phyloP scores from a whole-genome alignment of 495 filamentous ascomycete genomes.

The Podospora appendiculata region DNA sequence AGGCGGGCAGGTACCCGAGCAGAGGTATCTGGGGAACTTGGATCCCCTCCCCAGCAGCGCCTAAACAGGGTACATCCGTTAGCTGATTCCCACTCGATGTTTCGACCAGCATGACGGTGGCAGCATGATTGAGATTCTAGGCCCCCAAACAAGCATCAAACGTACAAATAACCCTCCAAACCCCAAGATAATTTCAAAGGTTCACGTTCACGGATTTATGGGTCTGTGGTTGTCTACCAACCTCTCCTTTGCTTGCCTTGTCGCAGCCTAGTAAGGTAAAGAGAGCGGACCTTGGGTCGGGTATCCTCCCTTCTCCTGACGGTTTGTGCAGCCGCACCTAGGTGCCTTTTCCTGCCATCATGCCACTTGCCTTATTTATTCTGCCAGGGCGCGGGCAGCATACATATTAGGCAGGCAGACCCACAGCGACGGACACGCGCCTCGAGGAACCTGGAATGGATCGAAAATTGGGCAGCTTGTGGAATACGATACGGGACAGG shows the following conservation, averaged over 20 bases:
- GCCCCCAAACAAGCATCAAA: slow-evolving; percentile 43
- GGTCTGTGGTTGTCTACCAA: too few relatives aligned
- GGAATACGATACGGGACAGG: too few relatives aligned
- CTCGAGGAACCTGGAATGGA: too few relatives aligned
- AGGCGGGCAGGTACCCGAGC: neutral
- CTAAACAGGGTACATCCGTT: slow-evolving; percentile 8
- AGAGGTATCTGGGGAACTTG: slow-evolving; percentile 9
- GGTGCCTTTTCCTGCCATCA: too few relatives aligned
- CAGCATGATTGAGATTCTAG: slow-evolving; percentile 22
- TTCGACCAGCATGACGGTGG: slow-evolving; percentile 28
- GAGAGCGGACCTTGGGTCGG: too few relatives aligned
- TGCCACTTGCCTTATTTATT: too few relatives aligned
- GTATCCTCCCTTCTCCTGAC: too few relatives aligned
- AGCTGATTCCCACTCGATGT: slow-evolving; percentile 16
- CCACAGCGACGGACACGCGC: too few relatives aligned
- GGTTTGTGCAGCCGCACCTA: too few relatives aligned
- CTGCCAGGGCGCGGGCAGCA: too few relatives aligned
- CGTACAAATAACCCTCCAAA: slow-evolving; percentile 24
- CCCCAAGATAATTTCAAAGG: neutral
- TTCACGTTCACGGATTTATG: neutral
- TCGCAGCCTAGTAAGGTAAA: neutral
- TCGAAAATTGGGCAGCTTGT: too few relatives aligned
- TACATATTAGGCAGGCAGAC: too few relatives aligned
- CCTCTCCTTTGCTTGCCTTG: neutral
- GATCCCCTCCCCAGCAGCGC: neutral